These are phyloP conservation scores for Vigna unguiculata DNA, from an alignment of 306 rosid genomes.

Conservation along the genomic window DNA sequence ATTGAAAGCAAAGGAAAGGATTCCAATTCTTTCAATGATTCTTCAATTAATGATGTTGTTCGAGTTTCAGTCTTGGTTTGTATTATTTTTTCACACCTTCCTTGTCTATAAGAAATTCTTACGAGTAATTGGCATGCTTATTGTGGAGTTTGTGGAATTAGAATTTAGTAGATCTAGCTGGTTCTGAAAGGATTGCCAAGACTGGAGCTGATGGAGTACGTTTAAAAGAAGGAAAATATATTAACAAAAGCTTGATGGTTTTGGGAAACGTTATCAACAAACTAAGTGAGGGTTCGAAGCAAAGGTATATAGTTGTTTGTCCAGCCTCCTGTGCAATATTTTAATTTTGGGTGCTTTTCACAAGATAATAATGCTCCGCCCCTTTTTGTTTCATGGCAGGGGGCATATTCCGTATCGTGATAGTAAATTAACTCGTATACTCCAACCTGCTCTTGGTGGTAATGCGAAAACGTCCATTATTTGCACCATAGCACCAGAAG, in stretches of 20 bases:
- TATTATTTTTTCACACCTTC: slow-evolving; percentile 34
- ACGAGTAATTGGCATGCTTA: slow-evolving; percentile 36
- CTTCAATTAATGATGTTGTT: slow-evolving; percentile 64
- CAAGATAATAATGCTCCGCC: slow-evolving; percentile 32
- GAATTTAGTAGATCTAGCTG: slow-evolving; percentile 97
- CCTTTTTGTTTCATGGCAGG: slow-evolving; percentile 52
- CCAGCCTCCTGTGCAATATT: slow-evolving; percentile 18
- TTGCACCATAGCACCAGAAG: slow-evolving; percentile 96
- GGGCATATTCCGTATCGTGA: slow-evolving; percentile 97
- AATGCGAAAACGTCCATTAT: slow-evolving; percentile 97
- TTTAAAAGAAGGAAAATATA: slow-evolving; percentile 93
- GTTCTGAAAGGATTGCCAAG: slow-evolving; percentile 96
- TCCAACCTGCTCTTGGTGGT: slow-evolving; percentile 99
- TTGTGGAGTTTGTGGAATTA: slow-evolving; percentile 47
- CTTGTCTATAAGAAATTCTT: slow-evolving; percentile 22
- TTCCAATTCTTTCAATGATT: slow-evolving; percentile 50
- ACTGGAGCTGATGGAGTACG: slow-evolving; percentile 98
- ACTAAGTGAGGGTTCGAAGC: slow-evolving; percentile 88
- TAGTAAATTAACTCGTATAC: slow-evolving; percentile 96
- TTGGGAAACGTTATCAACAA: slow-evolving; percentile 96
- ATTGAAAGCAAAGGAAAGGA: slow-evolving; percentile 96
- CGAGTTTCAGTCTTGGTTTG: slow-evolving; percentile 97
- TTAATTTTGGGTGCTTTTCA: not conserved
- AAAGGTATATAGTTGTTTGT: slow-evolving; percentile 58
- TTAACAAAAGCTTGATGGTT: slow-evolving; percentile 95